Evolutionary conservation across 495 filamentous ascomycete species (phyloP).

Genomic region (Cenococcum geophilum): DNA sequence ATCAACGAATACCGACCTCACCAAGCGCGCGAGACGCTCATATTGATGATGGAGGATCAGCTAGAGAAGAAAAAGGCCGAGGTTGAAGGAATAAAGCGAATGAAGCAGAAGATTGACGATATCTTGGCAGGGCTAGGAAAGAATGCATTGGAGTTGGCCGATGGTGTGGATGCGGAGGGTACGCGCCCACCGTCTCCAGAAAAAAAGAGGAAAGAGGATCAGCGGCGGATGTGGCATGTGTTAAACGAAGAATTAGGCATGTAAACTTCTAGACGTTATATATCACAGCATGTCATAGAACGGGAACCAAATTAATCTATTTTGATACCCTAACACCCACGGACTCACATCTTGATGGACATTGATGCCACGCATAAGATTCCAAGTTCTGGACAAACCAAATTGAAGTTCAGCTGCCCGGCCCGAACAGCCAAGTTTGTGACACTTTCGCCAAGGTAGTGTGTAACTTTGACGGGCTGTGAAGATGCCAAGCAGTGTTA

Average conservation of each 20-base stretch:
- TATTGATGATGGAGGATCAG: slow-evolving; percentile 87
- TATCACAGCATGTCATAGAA: no score
- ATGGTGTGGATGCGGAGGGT: slow-evolving; percentile 40
- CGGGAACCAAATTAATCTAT: no score
- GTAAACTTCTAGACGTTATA: not conserved
- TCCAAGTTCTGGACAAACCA: no score
- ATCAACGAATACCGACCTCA: slow-evolving; percentile 94
- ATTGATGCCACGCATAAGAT: no score
- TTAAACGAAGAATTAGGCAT: slow-evolving; percentile 7
- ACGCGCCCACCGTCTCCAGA: slow-evolving; percentile 7
- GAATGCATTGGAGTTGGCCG: slow-evolving; percentile 40
- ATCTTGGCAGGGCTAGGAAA: slow-evolving; percentile 58
- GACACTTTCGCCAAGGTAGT: no score
- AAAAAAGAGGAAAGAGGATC: slow-evolving; percentile 14
- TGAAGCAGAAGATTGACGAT: slow-evolving; percentile 65
- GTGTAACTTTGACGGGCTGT: no score
- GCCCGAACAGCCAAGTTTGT: no score
- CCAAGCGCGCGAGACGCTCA: slow-evolving; percentile 85
- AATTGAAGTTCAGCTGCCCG: no score
- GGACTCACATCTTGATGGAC: no score
- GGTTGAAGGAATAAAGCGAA: slow-evolving; percentile 65
- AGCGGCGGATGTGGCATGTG: slow-evolving; percentile 7
- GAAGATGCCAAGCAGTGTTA: no score
- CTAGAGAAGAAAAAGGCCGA: slow-evolving; percentile 67
- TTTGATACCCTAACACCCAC: no score